Base-by-base conservation (phyloP, 371 early-diverging fungal species). In the Mucor circinelloides region DNA sequence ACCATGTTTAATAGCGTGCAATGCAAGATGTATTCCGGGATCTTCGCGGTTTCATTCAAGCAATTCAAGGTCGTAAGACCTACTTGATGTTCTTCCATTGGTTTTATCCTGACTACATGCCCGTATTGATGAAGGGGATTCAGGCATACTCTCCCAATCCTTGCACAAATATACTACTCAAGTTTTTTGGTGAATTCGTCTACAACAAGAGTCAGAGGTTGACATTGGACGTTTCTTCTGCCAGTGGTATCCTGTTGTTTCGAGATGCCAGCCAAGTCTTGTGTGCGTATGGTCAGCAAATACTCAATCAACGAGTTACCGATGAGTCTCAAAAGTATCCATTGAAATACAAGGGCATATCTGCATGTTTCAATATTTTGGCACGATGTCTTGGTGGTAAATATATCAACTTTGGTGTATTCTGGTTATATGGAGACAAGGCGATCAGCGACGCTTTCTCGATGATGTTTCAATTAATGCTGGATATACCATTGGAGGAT, bases 391-490 rank as follows among this genome's bases (percentile, higher is more conserved):
- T 95, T 6, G 79, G 86, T 19, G 96, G 96, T 58, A 86, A 87
- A 60, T 95, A 95, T 68, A 91, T 93, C 64, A 92, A 91, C 56
- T 93, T 95, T 78, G 95, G 95, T 6, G 91, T 95, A 25, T 93
- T 95, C 78, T 88, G 85, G 63, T 73, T 95, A 44, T 95, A 95
- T 72, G 85, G 87, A 44, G 96, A 95, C 73, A 85, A 85, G n/a
- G 90, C 95, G 1, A 78, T 95, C 34, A 88, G 81, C 34, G 79
- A 85, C 9, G 90, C 91, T 4, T 81, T 92, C 27, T 69, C 77
- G 1, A 80, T 87, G 10, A 77, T 86, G 66, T 89, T 90, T 64
- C 87, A 88, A 72, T 68, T 95, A 62, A 85, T 93, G 76, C 74
- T 89, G 10, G 79, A 78, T 50, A 83, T 91, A 23, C 93, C 95